Conservation (phyloP, 768 basidiomycete species). For the Candolleomyces eurysporus region DNA sequence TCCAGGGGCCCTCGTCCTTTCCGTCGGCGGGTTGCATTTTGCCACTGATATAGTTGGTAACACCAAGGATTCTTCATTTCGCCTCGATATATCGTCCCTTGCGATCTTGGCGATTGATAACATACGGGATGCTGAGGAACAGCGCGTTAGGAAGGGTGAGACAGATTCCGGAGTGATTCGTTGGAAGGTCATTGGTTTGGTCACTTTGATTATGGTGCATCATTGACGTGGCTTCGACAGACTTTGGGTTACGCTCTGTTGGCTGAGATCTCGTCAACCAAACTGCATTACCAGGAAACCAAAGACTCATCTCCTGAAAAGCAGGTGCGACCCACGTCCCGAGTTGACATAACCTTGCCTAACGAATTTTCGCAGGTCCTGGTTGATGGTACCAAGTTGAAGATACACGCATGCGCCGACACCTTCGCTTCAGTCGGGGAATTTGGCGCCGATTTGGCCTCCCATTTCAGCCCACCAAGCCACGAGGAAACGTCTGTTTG, state of each 20-base stretch:
- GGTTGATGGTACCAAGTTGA: conserved; percentile 52
- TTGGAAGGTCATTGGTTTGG: conserved; percentile 62
- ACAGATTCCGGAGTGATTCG: conserved; percentile 34
- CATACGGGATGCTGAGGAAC: conserved; percentile 15
- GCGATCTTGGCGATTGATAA: conserved; percentile 45
- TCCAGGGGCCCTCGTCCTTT: conserved; percentile 63
- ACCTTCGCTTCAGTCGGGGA: conserved; percentile 58
- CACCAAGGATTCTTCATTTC: conserved; percentile 53
- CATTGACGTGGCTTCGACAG: conserved; percentile 29
- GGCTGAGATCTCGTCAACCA: conserved; percentile 53
- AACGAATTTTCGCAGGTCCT: conserved; percentile 39
- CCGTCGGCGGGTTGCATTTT: conserved; percentile 66
- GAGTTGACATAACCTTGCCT: neutral
- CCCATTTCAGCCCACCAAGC: conserved; percentile 36
- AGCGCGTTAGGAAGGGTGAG: conserved; percentile 21
- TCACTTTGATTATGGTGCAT: neutral
- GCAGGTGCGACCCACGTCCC: conserved; percentile 26
- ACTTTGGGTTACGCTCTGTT: conserved; percentile 67
- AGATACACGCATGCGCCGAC: conserved; percentile 76
- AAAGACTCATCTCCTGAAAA: conserved; percentile 29
- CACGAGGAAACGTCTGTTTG: conserved; percentile 22
- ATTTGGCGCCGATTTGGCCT: conserved; percentile 51
- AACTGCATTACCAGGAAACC: conserved; percentile 15
- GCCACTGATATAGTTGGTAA: conserved; percentile 72
- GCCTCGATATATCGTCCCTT: conserved; percentile 45